A percentile compares a stretch with the other conserved stretches of the same genome.
Evolutionary conservation across 495 filamentous ascomycete species (phyloP).

Genomic region (Talaromyces proteolyticus): DNA sequence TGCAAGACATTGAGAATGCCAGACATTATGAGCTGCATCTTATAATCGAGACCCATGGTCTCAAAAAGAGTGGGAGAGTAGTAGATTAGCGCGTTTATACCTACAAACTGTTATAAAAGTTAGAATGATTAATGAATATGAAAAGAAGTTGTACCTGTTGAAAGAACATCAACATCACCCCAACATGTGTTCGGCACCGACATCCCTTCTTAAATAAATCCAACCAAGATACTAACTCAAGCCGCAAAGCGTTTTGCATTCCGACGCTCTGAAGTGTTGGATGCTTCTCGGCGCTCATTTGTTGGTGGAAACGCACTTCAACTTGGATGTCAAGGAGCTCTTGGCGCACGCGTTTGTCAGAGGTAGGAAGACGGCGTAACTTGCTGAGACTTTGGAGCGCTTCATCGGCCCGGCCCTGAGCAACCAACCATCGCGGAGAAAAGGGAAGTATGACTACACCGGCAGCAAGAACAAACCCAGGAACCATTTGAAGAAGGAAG

Average conservation of each 20-base stretch:
- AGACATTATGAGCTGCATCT: conserved; percentile 54
- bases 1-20: conserved; percentile 55
- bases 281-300: conserved; percentile 38
- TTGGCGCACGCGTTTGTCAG: conserved; percentile 36
- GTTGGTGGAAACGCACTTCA: conserved; percentile 44
- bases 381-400: conserved; percentile 39
- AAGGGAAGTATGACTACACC: conserved; percentile 69
- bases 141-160: conserved; percentile 30
- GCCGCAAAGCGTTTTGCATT: conserved; percentile 20
- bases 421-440: conserved; percentile 69
- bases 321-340: conserved; percentile 48
- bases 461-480: conserved; percentile 56
- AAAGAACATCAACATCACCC: conserved; percentile 49
- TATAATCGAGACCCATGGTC: conserved; percentile 48
- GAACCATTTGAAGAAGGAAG: conserved; percentile 72
- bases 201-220: conserved; percentile 45
- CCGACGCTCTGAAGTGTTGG: conserved; percentile 33
- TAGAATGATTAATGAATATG: conserved; percentile 9
- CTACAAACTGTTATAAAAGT: conserved; percentile 30
- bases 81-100: conserved; percentile 47
- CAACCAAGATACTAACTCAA: conserved; percentile 40
- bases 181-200: conserved; percentile 50
- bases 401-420: conserved; percentile 29
- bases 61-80: conserved; percentile 52
- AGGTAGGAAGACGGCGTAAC: conserved; percentile 35